phyloP scores from a whole-genome alignment of 2,329 filamentous ascomycete genomes.

The Colletotrichum liaoningense region DNA sequence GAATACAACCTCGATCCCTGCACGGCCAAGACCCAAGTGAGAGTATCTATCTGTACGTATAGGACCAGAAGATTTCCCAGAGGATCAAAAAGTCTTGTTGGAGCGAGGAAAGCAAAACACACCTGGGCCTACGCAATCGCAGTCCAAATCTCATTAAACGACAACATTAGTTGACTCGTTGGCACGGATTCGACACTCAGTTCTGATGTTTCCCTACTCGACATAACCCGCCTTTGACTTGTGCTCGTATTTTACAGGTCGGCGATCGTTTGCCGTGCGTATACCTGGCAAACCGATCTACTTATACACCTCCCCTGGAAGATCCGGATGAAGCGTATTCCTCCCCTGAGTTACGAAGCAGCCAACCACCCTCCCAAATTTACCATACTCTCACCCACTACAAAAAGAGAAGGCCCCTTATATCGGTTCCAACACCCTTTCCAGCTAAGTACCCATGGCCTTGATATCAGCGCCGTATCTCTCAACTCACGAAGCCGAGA shows the following conservation, averaged over 20 bases:
- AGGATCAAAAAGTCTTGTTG: not conserved
- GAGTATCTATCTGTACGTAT: not conserved
- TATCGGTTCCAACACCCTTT: not conserved
- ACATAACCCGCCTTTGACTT: not conserved
- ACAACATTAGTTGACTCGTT: not conserved
- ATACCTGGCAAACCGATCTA: not conserved
- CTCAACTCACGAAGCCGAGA: not conserved
- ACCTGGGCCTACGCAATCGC: no score
- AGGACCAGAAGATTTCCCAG: not conserved
- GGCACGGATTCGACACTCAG: not conserved
- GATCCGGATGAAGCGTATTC: no score
- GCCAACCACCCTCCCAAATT: not conserved
- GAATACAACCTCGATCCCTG: no score
- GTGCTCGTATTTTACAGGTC: not conserved
- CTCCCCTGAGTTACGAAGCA: no score
- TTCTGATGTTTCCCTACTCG: not conserved
- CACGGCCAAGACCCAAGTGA: not conserved
- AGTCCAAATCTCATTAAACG: no score
- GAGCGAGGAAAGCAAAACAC: no score
- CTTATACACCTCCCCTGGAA: not conserved
- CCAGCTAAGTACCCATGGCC: not conserved
- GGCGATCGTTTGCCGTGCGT: not conserved
- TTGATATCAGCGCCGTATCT: not conserved
- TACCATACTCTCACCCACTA: not conserved
- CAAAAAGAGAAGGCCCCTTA: not conserved